These are phyloP conservation scores for Eucalyptus sp. DNA, from an alignment of 345 rosid species.

Conservation along the genomic window DNA sequence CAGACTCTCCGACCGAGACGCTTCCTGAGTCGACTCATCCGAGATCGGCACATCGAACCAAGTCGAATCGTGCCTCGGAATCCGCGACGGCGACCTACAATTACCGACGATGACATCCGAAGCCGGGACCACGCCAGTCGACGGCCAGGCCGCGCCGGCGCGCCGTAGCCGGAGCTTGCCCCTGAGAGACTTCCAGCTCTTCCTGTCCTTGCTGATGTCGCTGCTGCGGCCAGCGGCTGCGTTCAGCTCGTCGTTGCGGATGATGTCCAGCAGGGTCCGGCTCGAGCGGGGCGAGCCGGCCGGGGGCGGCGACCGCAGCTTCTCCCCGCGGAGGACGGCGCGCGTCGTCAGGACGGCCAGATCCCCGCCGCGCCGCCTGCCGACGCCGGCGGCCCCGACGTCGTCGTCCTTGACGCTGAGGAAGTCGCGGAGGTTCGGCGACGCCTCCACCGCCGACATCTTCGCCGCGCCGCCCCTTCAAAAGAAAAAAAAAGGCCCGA, in stretches of 20 bases:
- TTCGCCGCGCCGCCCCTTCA: conserved; percentile 1
- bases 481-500: neutral
- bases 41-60: conserved; percentile 6
- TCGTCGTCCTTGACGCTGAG: conserved; percentile 6
- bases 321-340: conserved; percentile 13
- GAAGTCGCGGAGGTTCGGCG: conserved; percentile 8
- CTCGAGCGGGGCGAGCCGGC: neutral
- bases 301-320: conserved; percentile 6
- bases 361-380: conserved; percentile 2
- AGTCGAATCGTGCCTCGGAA: conserved; percentile 4
- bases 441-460: conserved; percentile 36
- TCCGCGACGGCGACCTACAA: conserved; percentile 8
- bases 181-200: conserved; percentile 70
- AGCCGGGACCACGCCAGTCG: conserved; percentile 36
- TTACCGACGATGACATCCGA: conserved; percentile 36
- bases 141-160: conserved; percentile 65
- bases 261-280: conserved; percentile 47
- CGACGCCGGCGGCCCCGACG: neutral
- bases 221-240: conserved; percentile 1
- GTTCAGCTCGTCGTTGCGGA: conserved; percentile 45
- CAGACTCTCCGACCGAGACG: neutral
- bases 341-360: neutral
- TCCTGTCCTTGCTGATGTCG: conserved; percentile 35
- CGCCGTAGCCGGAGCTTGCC: conserved; percentile 62
- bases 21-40: neutral